phyloP scores from a whole-genome alignment of 371 early-diverging fungal species.

The Zychaea mexicana region DNA sequence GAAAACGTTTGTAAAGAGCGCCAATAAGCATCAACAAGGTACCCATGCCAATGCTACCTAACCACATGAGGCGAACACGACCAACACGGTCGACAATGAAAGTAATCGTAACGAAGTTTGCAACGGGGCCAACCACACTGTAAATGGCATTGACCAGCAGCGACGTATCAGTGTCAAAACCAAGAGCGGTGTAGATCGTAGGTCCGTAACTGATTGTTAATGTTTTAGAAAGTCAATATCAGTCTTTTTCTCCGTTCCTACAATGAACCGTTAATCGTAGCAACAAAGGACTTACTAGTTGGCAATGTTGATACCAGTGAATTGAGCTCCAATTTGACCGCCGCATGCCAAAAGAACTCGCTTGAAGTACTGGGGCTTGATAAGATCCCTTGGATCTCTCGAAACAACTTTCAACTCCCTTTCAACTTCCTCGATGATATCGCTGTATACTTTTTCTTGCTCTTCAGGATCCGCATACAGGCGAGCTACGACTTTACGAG shows the following conservation, averaged over 20 bases:
- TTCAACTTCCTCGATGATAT: slow-evolving; percentile 42
- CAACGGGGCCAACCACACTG: slow-evolving; percentile 36
- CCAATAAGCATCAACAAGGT: slow-evolving; percentile 18
- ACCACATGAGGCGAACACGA: slow-evolving; percentile 26
- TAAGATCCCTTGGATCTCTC: slow-evolving; percentile 74
- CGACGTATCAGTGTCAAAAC: slow-evolving; percentile 21
- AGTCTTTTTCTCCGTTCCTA: no score
- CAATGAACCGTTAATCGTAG: no score
- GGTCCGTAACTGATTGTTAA: slow-evolving; percentile 20
- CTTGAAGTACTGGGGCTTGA: slow-evolving; percentile 25
- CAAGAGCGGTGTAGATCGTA: slow-evolving; percentile 65
- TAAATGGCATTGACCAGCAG: slow-evolving; percentile 18
- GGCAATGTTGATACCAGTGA: slow-evolving; percentile 55
- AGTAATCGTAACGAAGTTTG: slow-evolving; percentile 41
- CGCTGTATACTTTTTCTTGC: slow-evolving; percentile 53
- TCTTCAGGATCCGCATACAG: slow-evolving; percentile 35
- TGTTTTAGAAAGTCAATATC: no score
- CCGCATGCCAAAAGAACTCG: slow-evolving; percentile 16
- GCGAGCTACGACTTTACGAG: slow-evolving; percentile 28
- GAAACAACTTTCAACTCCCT: slow-evolving; percentile 53
- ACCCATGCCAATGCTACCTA: slow-evolving; percentile 28
- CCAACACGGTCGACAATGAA: slow-evolving; percentile 34
- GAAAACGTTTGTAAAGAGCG: slow-evolving; percentile 12
- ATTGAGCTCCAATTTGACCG: slow-evolving; percentile 48
- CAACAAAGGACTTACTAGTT: slow-evolving; percentile 40